Percentiles rank a stretch among this genome's conserved stretches.
phyloP scores from a whole-genome alignment of 228 moss, liverwort and hornwort species.

The Sphagnum magellanicum region DNA sequence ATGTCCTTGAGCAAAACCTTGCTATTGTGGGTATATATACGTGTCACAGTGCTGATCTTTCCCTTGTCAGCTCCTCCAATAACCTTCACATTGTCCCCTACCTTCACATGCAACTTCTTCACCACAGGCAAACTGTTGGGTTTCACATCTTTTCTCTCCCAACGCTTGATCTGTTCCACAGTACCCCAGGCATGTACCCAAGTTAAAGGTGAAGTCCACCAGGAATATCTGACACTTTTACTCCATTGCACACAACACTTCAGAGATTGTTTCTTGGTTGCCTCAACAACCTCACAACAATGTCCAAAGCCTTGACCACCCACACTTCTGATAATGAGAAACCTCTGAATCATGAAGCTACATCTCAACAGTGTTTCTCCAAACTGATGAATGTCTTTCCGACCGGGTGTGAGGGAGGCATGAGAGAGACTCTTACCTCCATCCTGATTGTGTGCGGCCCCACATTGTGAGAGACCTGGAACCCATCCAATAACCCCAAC shows the following conservation, averaged over 20 bases:
- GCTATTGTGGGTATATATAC: slow-evolving; percentile 79
- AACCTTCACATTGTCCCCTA: slow-evolving; percentile 95
- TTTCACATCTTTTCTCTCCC: slow-evolving; percentile 98
- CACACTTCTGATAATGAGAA: not conserved
- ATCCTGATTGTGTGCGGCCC: slow-evolving; percentile 22
- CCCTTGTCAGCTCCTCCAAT: slow-evolving; percentile 86
- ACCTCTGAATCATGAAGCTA: not conserved
- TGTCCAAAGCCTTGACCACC: not conserved
- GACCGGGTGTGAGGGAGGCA: not conserved
- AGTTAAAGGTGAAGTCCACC: not conserved
- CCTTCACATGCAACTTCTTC: slow-evolving; percentile 76
- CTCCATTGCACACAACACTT: not conserved
- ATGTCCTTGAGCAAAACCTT: slow-evolving; percentile 82
- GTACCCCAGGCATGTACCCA: not conserved
- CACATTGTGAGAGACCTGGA: slow-evolving; percentile 22
- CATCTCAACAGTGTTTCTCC: not conserved
- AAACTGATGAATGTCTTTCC: not conserved
- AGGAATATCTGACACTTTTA: not conserved
- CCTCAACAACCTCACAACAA: no score
- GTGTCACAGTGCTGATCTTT: slow-evolving; percentile 69
- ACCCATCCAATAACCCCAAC: slow-evolving; percentile 3
- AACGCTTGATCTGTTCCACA: slow-evolving; percentile 72
- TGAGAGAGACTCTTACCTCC: slow-evolving; percentile 20
- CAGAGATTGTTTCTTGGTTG: no score
- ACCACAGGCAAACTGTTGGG: slow-evolving; percentile 83